Percentiles rank a stretch among this genome's conserved stretches.
These are phyloP conservation scores for Diaporthe nobilis DNA, from an alignment of 2,329 filamentous ascomycete species.

Conservation along the genomic window DNA sequence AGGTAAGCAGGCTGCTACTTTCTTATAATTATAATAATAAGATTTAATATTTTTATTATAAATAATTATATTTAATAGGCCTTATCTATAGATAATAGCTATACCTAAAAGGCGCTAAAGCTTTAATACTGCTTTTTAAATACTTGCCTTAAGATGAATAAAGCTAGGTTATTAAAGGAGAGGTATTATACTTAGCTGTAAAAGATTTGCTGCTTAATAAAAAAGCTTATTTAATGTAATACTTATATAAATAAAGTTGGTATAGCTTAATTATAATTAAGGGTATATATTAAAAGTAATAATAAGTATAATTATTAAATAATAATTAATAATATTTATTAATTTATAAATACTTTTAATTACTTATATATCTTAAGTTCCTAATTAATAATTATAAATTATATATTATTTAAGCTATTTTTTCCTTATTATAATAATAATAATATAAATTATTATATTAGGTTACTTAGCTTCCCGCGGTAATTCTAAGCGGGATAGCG, in stretches of 20 bases:
- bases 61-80: neutral
- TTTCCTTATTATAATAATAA: no score
- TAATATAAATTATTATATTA: no score
- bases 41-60: neutral
- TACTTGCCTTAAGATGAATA: neutral
- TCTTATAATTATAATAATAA: neutral
- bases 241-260: neutral
- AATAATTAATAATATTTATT: no score
- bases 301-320: no score
- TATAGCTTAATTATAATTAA: no score
- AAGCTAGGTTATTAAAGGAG: neutral
- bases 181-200: neutral
- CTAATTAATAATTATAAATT: no score
- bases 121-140: neutral
- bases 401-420: no score
- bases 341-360: no score
- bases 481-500: no score
- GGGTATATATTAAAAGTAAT: no score
- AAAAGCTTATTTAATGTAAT: neutral
- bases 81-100: neutral
- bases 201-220: neutral
- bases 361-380: no score
- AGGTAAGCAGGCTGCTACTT: neutral
- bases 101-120: neutral
- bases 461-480: no score